A percentile compares a stretch with the other conserved stretches of the same genome.
phyloP scores from a whole-genome alignment of 306 rosid species.

The Elaeagnus macrophylla region DNA sequence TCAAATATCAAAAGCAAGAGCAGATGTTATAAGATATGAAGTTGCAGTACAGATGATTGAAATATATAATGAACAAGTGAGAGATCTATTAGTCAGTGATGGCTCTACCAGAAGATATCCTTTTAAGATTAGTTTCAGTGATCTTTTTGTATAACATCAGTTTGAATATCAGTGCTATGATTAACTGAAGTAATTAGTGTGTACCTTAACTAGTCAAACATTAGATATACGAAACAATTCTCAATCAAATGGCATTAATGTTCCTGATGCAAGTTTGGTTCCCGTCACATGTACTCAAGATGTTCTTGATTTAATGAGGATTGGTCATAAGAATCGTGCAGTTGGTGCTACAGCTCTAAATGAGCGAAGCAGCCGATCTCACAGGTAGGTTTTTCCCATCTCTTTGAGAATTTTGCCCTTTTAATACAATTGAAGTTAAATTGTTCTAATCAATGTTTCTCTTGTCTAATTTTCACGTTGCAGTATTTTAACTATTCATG shows the following conservation, averaged over 20 bases:
- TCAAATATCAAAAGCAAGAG: conserved; percentile 70
- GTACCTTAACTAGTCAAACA: conserved; percentile 56
- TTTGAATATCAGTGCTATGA: not conserved
- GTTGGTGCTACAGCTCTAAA: conserved; percentile 95
- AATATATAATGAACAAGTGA: conserved; percentile 94
- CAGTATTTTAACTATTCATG: conserved; percentile 88
- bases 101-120: conserved; percentile 96
- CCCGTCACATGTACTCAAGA: conserved; percentile 79
- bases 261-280: conserved; percentile 88
- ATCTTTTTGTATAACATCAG: not conserved
- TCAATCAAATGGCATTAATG: conserved; percentile 89
- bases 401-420: conserved; percentile 4
- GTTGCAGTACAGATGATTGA: conserved; percentile 96
- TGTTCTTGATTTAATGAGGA: conserved; percentile 79
- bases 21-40: conserved; percentile 63
- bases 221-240: conserved; percentile 94
- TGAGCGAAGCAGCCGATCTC: conserved; percentile 94
- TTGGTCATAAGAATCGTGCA: conserved; percentile 85
- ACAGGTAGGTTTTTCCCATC: conserved; percentile 41
- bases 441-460: not conserved
- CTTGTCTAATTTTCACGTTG: conserved; percentile 22
- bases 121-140: conserved; percentile 14
- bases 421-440: not conserved
- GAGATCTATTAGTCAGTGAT: conserved; percentile 83
- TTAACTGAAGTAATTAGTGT: conserved; percentile 9